Evolutionary conservation across 2,329 filamentous ascomycete species (phyloP), one percentile per base, ranked within the genome.

Genomic region (Sphaerulina vaccinii): DNA sequence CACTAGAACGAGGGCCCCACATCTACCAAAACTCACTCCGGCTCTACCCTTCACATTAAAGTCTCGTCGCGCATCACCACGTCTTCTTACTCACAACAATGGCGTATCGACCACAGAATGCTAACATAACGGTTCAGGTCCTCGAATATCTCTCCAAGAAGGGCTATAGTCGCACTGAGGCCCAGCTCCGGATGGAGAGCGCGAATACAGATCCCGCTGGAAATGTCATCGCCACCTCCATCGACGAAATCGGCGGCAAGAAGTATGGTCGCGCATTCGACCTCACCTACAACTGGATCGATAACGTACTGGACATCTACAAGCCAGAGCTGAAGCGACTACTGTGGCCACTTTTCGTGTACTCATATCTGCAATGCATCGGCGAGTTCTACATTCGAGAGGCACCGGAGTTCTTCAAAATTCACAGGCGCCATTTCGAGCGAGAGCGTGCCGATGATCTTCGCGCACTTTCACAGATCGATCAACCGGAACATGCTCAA

Each of bases 61-160:
- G 11, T 32, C 9, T 32, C 27, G 11, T 32, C 27, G 27, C 27
- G 5, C 27, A 11, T 32, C 27, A 32, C 27, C n/a, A n/a, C n/a
- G n/a, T n/a, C n/a, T n/a, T n/a, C n/a, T n/a, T n/a, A n/a, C n/a
- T n/a, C n/a, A n/a, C n/a, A n/a, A 32, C 2, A 7, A 32, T 32
- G 27, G 27, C 27, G 27, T 13, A n/a, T 7, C 9, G 5, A 37
- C 11, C 18, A 23, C 19, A n/a, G 13, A 24, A 22, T 38, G 42
- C 58, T 63, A 37, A 62, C 49, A 11, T 54, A 63, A 29, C 62
- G 47, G 11, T 19, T 8, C 64, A 87, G 84, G 85, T 99, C 3
- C 91, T 96, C 7, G 93, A 99, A 63, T 99, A 99, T 70, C 79
- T 99, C 1, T 83, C 90, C 2, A 99, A 99, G 70, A 91, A 96